Conservation (phyloP, 345 rosid genomes). For the Geranium brycei region DNA sequence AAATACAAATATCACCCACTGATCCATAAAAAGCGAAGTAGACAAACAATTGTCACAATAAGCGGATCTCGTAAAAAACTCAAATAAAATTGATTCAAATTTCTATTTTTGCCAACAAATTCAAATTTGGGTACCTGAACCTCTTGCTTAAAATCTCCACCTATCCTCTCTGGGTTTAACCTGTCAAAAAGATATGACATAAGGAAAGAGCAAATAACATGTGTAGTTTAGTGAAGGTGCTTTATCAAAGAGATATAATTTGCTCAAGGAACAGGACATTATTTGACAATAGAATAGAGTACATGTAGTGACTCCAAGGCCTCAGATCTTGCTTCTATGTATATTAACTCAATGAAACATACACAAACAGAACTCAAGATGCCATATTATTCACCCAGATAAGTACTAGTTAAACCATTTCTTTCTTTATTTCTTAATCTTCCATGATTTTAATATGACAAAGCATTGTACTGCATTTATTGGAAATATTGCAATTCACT, state of each 20-base stretch:
- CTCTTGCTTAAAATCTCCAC: constrained; percentile 91
- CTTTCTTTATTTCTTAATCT: neutral
- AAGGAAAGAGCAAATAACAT: neutral
- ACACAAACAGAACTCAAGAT: neutral
- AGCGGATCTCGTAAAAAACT: constrained; percentile 1
- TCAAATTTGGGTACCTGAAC: constrained; percentile 42
- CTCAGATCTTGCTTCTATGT: neutral
- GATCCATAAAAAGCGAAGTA: neutral
- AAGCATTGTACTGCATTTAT: neutral
- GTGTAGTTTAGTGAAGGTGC: neutral
- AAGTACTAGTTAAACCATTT: neutral
- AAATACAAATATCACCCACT: constrained; percentile 12
- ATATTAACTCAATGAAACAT: neutral
- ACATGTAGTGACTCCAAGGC: too few relatives aligned
- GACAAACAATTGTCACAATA: neutral
- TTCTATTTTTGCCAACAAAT: neutral
- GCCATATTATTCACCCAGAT: neutral
- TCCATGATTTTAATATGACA: neutral
- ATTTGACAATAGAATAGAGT: neutral
- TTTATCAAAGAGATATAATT: neutral
- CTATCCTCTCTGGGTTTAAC: constrained; percentile 87
- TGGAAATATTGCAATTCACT: neutral
- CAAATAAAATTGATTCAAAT: neutral
- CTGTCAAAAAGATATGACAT: constrained; percentile 19
- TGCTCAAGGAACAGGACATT: neutral